Base-by-base conservation (phyloP, 495 filamentous ascomycete genomes). In the Ramalina intermedia region DNA sequence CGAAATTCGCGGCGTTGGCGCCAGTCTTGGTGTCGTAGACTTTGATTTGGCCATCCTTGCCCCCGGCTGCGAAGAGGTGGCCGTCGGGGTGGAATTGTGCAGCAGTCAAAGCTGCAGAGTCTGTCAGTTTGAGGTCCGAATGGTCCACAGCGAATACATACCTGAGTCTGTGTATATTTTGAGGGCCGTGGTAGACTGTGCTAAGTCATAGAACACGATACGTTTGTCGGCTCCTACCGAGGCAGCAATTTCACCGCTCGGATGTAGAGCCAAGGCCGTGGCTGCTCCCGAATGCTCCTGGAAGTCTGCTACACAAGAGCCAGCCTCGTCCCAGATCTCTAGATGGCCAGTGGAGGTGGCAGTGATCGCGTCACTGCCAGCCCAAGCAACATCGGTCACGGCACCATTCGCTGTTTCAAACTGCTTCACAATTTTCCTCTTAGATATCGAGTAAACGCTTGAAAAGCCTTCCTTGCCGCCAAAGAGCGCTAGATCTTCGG, bases 21-120 rank as follows among this genome's bases (percentile, higher is more conserved):
- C 83, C 80, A 3, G 76, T 79, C 60, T 82, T 87, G 43, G 86
- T 78, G 57, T 94, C 81, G 63, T 85, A 96, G 47, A 96, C 71
- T 54, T 86, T 83, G 65, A 96, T 84, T 38, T 84, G 76, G 23
- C 84, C 85, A 41, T 81, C 73, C 20, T 69, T 66, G 13, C 80
- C 81, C 52, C 91, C 91, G 29, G 84, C 80, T 14, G 84, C 88
- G 55, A 96, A 76, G n/a, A 98, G 73, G 56, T 94, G 84, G 29
- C 91, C 91, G 64, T 98, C 91, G 6, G 93, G 91, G 63, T 98
- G 91, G 72, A 96, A 96, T 38, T 80, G 74, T 49, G 80, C 84
- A 41, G 82, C 74, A 7, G 84, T 80, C 18, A 96, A 67, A 52
- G 78, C 90, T 91, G 54, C 13, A 53, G 16, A n/a, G 9, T 37